phyloP scores from a whole-genome alignment of 768 basidiomycete genomes.

The Podaxis rugospora region DNA sequence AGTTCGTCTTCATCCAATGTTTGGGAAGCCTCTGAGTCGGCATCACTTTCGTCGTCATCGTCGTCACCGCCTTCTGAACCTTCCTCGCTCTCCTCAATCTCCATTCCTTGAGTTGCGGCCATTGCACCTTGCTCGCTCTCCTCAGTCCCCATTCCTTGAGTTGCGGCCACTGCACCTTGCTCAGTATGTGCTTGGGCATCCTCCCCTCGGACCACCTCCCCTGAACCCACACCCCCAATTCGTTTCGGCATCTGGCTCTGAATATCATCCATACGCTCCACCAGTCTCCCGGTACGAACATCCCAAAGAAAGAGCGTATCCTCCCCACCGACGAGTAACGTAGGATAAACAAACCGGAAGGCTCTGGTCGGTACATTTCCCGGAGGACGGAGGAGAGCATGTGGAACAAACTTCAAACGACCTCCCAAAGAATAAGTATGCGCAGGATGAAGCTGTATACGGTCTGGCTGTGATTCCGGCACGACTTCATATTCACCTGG shows the following conservation, averaged over 20 bases:
- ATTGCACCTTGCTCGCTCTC: background rate
- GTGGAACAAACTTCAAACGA: conserved; percentile 12
- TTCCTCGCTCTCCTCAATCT: background rate
- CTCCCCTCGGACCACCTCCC: background rate
- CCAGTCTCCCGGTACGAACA: conserved; percentile 42
- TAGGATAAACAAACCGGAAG: conserved; percentile 47
- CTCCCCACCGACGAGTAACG: conserved; percentile 45
- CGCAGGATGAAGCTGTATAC: conserved; percentile 11
- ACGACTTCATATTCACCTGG: conserved; percentile 7
- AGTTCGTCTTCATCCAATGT: background rate
- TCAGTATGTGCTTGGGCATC: background rate
- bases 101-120: background rate
- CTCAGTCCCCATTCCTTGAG: too few species aligned
- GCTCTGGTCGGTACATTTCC: conserved; percentile 9
- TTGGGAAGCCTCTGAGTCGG: background rate
- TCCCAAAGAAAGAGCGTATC: conserved; percentile 58
- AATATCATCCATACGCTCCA: conserved; percentile 43
- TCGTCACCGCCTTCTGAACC: background rate
- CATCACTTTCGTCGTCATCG: background rate
- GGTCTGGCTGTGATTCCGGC: conserved; percentile 11
- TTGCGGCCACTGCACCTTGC: background rate
- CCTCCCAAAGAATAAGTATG: background rate
- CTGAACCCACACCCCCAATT: background rate
- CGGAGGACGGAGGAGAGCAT: conserved; percentile 11
- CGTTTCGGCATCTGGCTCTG: conserved; percentile 18